Evolutionary conservation across 2,329 filamentous ascomycete species (phyloP), one percentile per base, ranked within the genome.

Genomic region (Stromatinia cepivora): DNA sequence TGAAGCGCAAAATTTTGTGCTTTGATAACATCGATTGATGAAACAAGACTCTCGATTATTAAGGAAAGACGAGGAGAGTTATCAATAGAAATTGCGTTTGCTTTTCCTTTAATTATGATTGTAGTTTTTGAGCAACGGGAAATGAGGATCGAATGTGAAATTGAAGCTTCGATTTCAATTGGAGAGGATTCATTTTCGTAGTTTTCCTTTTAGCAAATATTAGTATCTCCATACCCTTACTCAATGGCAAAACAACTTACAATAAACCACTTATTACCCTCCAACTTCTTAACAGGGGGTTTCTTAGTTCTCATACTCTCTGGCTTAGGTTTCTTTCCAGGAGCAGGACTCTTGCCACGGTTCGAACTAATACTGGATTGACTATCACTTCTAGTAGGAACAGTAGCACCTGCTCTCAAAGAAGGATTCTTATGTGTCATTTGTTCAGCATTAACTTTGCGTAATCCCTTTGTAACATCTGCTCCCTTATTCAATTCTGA

Each of bases 401-500:
- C 92, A 2, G 87, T 86, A 17, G 92, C 91, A 71, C 84, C 84
- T 34, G 92, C 87, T 72, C 95, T 90, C 70, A 99, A 84, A 13
- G 89, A 88, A 20, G 95, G 95, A 81, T 99, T 99, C 84, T 98
- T 98, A 82, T 99, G 95, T 71, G 95, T 99, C 94, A 97, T 97
- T 80, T 98, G 86, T 67, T 92, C 95, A 78, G 90, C 91, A 82
- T 97, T 94, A 63, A 99, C 95, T 84, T 97, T 99, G 74, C 92
- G 91, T 48, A 99, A 85, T 45, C 92, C 90, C 73, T 92, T 89
- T 5, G 95, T 99, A 70, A 99, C 92, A n/a, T 87, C 85, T 71
- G 92, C 88, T 69, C 95, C 95, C 79, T 91, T 90, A 81, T 98
- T 98, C 66, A 99, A 83, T 74, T 97, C 91, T 53, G 90, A 90